Evolutionary conservation across 257 asterid species (phyloP).

Genomic region (Fraxinus anomala): DNA sequence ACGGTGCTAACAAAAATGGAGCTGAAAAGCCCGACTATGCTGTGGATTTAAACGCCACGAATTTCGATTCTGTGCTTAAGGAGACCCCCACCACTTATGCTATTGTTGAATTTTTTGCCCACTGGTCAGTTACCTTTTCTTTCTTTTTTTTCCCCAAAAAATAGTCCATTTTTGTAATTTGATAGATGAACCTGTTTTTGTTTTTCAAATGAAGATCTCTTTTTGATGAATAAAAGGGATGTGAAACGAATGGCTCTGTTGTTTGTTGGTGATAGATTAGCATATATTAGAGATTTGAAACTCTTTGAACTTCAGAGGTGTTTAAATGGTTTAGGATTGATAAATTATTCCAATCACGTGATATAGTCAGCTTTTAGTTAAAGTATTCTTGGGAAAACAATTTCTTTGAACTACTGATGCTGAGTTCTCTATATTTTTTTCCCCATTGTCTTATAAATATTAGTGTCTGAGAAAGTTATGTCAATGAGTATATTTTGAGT

Average conservation of each 20-base stretch:
- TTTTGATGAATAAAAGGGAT: background rate
- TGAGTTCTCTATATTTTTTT: background rate
- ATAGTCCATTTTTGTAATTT: background rate
- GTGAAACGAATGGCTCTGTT: background rate
- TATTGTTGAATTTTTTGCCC: constrained; percentile 84
- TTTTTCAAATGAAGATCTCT: background rate
- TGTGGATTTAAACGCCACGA: constrained; percentile 73
- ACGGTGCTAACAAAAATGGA: constrained; percentile 18
- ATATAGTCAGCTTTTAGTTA: background rate
- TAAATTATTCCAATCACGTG: background rate
- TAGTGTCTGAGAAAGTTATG: background rate
- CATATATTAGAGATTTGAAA: background rate
- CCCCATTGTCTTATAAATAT: background rate
- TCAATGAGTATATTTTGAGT: background rate
- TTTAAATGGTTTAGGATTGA: background rate
- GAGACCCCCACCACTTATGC: constrained; percentile 74
- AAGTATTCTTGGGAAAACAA: background rate
- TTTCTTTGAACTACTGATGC: background rate
- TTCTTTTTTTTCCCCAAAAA: background rate
- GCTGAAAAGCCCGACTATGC: constrained; percentile 51
- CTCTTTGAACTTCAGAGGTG: background rate
- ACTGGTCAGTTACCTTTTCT: constrained; percentile 56
- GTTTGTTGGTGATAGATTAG: background rate
- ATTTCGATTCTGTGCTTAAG: constrained; percentile 63
- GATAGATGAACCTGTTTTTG: background rate